A percentile compares a stretch with the other conserved stretches of the same genome.
phyloP scores from a whole-genome alignment of 352 stramenopile species.

The Phytopythium litorale region DNA sequence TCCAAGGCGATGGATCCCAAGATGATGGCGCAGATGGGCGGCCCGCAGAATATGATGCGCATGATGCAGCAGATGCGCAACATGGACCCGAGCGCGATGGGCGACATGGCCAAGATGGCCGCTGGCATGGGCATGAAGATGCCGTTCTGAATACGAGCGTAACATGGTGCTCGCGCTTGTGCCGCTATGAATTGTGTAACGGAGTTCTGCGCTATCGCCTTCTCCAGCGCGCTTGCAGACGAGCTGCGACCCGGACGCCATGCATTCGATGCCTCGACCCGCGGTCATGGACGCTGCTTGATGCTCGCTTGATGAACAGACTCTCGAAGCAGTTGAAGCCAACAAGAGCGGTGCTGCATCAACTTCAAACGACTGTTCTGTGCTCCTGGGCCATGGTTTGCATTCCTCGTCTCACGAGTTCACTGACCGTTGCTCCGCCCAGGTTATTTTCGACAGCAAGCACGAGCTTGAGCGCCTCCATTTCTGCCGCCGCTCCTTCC shows the following conservation, averaged over 20 bases:
- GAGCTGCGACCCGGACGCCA: not conserved
- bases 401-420: not conserved
- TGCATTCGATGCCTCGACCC: not conserved
- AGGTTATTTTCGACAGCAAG: too few species aligned
- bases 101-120: constrained; percentile 80
- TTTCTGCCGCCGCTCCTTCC: not conserved
- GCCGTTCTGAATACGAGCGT: constrained; percentile 45
- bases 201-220: not conserved
- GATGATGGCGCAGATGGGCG: constrained; percentile 89
- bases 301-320: not conserved
- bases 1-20: constrained; percentile 92
- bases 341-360: not conserved
- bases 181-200: not conserved
- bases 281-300: not conserved
- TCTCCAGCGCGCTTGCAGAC: not conserved
- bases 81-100: constrained; percentile 69
- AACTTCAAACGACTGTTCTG: not conserved
- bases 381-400: not conserved
- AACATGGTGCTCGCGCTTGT: not conserved
- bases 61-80: constrained; percentile 95
- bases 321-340: not conserved
- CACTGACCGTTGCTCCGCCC: not conserved
- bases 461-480: not conserved
- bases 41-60: constrained; percentile 84
- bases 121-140: constrained; percentile 76